Conservation (phyloP, 306 rosid genomes). For the Lagenaria siceraria region DNA sequence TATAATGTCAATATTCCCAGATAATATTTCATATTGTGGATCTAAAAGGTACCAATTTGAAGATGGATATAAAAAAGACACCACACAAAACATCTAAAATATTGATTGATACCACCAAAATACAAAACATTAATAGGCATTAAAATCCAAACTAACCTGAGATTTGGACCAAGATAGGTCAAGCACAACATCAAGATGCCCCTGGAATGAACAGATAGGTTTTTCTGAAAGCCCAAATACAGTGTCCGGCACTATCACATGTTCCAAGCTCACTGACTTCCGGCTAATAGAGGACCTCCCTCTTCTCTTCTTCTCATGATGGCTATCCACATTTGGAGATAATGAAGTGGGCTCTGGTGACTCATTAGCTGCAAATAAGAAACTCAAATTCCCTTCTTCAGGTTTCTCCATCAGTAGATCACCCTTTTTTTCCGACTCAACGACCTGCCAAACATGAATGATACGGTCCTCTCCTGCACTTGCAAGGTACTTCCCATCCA, state of each 20-base stretch:
- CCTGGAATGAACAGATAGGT: slow-evolving; percentile 75
- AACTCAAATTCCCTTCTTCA: slow-evolving; percentile 46
- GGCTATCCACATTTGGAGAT: slow-evolving; percentile 43
- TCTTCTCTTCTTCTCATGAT: slow-evolving; percentile 63
- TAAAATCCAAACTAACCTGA: slow-evolving; percentile 53
- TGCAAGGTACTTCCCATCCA: slow-evolving; percentile 91
- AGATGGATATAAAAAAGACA: neutral
- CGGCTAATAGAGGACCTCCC: slow-evolving; percentile 73
- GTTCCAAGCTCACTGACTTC: slow-evolving; percentile 73
- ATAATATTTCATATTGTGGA: neutral
- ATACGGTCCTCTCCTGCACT: slow-evolving; percentile 97
- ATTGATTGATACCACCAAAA: neutral
- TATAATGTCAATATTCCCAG: neutral
- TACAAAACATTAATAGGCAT: slow-evolving; percentile 3
- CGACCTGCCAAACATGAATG: slow-evolving; percentile 90
- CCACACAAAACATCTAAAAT: neutral
- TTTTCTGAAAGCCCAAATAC: slow-evolving; percentile 78
- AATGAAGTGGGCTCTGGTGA: slow-evolving; percentile 51
- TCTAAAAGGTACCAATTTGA: neutral
- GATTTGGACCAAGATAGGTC: slow-evolving; percentile 99
- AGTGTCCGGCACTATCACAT: slow-evolving; percentile 52
- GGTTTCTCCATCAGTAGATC: slow-evolving; percentile 59
- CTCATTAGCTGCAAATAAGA: slow-evolving; percentile 52
- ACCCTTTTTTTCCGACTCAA: slow-evolving; percentile 77
- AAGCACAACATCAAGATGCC: slow-evolving; percentile 80